A percentile compares a stretch with the other conserved stretches of the same genome.
These are phyloP conservation scores for Verticillium isaacii DNA, from an alignment of 2,329 filamentous ascomycete species.

Conservation along the genomic window DNA sequence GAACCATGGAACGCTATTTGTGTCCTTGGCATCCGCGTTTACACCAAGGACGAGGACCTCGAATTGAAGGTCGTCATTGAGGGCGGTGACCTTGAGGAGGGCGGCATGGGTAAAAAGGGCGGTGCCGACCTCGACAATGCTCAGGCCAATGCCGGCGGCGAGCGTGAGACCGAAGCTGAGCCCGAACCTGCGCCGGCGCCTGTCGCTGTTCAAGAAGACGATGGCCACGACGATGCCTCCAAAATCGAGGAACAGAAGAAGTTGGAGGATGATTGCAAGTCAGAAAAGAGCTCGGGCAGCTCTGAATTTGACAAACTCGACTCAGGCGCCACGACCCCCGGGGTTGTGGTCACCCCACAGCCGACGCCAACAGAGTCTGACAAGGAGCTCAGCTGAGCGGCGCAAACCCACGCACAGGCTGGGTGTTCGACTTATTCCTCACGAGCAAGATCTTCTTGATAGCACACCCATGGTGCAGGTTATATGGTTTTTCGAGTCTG, in stretches of 20 bases:
- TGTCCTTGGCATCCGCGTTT: constrained; percentile 57
- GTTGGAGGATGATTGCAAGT: constrained; percentile 8
- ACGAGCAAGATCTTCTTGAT: not conserved
- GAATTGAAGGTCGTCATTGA: constrained; percentile 53
- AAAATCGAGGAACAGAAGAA: constrained; percentile 1
- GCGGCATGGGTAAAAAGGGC: constrained; percentile 53
- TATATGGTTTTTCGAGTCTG: not conserved
- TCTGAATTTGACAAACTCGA: constrained; percentile 13
- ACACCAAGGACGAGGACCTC: constrained; percentile 51
- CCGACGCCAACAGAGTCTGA: constrained; percentile 23
- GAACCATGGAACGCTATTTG: constrained; percentile 61
- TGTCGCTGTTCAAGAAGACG: not conserved
- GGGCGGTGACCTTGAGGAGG: constrained; percentile 47
- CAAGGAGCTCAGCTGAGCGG: constrained; percentile 12
- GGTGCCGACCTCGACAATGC: constrained; percentile 52
- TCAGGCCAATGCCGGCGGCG: constrained; percentile 49
- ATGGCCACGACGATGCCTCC: not conserved
- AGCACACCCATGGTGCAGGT: not conserved
- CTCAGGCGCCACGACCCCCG: constrained; percentile 10
- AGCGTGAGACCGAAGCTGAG: constrained; percentile 20
- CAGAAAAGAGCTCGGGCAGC: constrained; percentile 10
- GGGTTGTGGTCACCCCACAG: constrained; percentile 19
- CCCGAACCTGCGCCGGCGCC: not conserved
- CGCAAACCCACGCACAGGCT: too few relatives aligned
- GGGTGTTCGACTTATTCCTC: not conserved